A percentile compares a stretch with the other conserved stretches of the same genome.
Evolutionary conservation across 805 yeast species (phyloP).

Genomic region (Dipodascopsis tothii): DNA sequence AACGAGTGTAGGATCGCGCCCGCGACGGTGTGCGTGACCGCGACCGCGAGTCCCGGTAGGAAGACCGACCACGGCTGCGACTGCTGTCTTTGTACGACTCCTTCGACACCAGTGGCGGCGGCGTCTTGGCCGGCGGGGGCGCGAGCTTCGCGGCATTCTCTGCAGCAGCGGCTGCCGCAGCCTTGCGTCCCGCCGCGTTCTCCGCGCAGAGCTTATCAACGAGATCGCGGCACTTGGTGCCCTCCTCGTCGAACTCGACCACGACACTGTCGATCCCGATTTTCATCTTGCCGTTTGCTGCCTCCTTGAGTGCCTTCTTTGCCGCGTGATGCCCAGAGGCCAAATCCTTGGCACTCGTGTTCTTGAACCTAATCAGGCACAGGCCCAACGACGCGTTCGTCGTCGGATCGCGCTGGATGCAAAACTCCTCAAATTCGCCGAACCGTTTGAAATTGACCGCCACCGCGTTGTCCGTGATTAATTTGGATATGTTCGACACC

Average conservation of each 20-base stretch:
- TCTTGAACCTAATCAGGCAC: slow-evolving; percentile 55
- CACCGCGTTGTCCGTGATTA: slow-evolving; percentile 40
- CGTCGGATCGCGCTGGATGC: slow-evolving; percentile 57
- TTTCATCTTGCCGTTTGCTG: slow-evolving; percentile 37
- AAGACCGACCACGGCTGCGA: no score
- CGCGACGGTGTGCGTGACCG: background rate
- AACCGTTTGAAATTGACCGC: slow-evolving; percentile 51
- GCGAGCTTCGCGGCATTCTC: background rate
- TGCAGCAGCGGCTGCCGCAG: background rate
- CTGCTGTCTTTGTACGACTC: background rate
- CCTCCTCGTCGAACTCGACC: slow-evolving; percentile 31
- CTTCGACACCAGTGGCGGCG: background rate
- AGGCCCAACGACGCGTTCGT: slow-evolving; percentile 76
- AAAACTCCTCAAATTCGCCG: slow-evolving; percentile 57
- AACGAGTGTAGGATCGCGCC: background rate
- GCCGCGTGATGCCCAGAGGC: slow-evolving; percentile 41
- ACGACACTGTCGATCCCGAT: slow-evolving; percentile 45
- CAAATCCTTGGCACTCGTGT: slow-evolving; percentile 30
- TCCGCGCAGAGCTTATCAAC: slow-evolving; percentile 21
- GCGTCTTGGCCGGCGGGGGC: background rate
- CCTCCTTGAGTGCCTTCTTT: slow-evolving; percentile 36
- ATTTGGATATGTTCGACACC: slow-evolving; percentile 56
- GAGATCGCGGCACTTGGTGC: slow-evolving; percentile 24
- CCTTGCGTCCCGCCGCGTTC: slow-evolving; percentile 1
- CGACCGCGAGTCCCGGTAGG: background rate